These are phyloP conservation scores for Aspergillus novoparasiticus DNA, from an alignment of 2,329 filamentous ascomycete species.

Conservation along the genomic window DNA sequence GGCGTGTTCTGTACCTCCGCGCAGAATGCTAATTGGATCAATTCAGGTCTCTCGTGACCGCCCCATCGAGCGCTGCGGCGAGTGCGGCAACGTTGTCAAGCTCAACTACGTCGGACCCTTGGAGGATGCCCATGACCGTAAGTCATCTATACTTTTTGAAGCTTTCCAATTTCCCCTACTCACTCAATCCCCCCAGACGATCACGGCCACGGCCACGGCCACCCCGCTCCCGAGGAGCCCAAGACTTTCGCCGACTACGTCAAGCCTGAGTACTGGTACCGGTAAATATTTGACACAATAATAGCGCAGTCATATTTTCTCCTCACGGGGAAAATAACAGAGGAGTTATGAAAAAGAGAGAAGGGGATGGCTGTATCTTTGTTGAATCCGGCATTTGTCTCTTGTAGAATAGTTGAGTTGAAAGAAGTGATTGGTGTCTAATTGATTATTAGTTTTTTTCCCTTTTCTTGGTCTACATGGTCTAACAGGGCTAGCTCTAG, in stretches of 20 bases:
- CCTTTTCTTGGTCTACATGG: neutral
- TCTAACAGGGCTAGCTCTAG: neutral
- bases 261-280: constrained; percentile 89
- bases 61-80: constrained; percentile 90
- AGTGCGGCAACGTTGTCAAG: constrained; percentile 96
- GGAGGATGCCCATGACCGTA: constrained; percentile 68
- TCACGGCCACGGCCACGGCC: constrained; percentile 41
- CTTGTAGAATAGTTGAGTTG: constrained; percentile 28
- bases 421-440: constrained; percentile 21
- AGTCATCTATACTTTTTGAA: constrained; percentile 20
- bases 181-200: constrained; percentile 34
- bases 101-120: constrained; percentile 92
- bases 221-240: constrained; percentile 71
- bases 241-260: constrained; percentile 97
- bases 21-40: neutral
- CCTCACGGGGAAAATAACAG: constrained; percentile 1
- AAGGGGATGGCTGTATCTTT: constrained; percentile 14
- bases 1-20: neutral
- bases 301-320: constrained; percentile 17
- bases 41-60: constrained; percentile 79
- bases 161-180: neutral
- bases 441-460: constrained; percentile 20
- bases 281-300: constrained; percentile 38
- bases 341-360: neutral
- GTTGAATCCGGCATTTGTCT: constrained; percentile 20